Base-by-base conservation (phyloP, 2,329 filamentous ascomycete species). In the Aspergillus hiratsukae region DNA sequence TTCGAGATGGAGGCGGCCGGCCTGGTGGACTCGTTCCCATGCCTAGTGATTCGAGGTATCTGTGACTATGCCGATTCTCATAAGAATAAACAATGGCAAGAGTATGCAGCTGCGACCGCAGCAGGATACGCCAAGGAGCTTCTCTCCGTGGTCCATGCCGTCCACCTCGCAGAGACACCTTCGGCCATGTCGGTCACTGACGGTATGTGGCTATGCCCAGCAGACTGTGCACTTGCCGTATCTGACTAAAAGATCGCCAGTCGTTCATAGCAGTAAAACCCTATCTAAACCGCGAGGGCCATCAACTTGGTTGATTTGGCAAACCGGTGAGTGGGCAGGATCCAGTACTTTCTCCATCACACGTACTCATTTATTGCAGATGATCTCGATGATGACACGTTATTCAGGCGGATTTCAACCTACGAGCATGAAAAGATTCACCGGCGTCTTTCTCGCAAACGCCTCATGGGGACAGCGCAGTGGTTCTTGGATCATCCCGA, bases 361-460 rank as follows among this genome's bases (percentile, higher is more conserved):
- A 45, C 14, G 7, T 21, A 19, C 52, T 51, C 19, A 29, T 48
- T 27, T n/a, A 31, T 56, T 37, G 35, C 48, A 55, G 53, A 53
- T 58, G 29, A 31, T 28, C 23, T 28, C 40, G 43, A 57, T 40
- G 49, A 55, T 21, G n/a, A n/a, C n/a, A 29, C n/a, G 28, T n/a
- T 62, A 19, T 29, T 64, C n/a, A 35, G 48, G 49, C 55, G 52
- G 3, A 56, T 65, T 49, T 64, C 63, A 50, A 52, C 25, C 43
- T 65, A 66, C 48, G 58, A 65, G 28, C 57, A 62, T 51, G 58
- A 61, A 23, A 60, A 43, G 52, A 43, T 53, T n/a, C 62, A 65
- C 49, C 61, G 50, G 56, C 57, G 64, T 52, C 55, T 66, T 2
- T 41, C 55, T 25, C 50, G 46, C 1, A 66, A 65, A 54, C 56